These are phyloP conservation scores for Syncephalis fuscata DNA, from an alignment of 371 early-diverging fungal species.

Conservation along the genomic window DNA sequence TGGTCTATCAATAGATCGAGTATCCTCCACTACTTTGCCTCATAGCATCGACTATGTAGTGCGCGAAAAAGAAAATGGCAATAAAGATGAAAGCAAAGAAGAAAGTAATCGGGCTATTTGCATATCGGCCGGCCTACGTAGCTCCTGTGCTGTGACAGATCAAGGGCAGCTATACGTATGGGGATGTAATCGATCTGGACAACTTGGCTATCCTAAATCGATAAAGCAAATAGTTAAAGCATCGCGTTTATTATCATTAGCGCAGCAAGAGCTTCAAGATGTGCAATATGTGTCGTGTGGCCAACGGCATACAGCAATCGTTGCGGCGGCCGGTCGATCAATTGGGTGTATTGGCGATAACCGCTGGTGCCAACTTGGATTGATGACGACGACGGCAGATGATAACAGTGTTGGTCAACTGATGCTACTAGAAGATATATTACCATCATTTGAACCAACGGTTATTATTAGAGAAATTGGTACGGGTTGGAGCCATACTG, in stretches of 20 bases:
- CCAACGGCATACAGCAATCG: slow-evolving; percentile 24
- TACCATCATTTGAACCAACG: background rate
- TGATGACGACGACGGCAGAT: too few species aligned
- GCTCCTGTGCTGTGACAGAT: slow-evolving; percentile 23
- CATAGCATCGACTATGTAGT: too few species aligned
- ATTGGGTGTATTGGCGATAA: slow-evolving; percentile 41
- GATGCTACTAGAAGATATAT: too few species aligned
- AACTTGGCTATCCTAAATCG: slow-evolving; percentile 19
- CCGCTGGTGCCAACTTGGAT: slow-evolving; percentile 40
- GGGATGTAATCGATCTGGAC: slow-evolving; percentile 45
- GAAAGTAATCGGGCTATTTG: background rate
- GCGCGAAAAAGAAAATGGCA: too few species aligned
- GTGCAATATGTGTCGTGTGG: slow-evolving; percentile 28
- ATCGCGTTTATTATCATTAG: background rate
- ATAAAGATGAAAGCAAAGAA: slow-evolving; percentile 1
- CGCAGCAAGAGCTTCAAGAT: slow-evolving; percentile 10
- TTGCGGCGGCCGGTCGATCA: slow-evolving; percentile 16
- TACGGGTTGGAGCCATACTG: slow-evolving; percentile 63
- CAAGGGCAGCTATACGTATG: slow-evolving; percentile 26
- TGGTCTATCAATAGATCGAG: background rate
- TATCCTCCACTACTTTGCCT: background rate
- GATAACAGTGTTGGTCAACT: too few species aligned
- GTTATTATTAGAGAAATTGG: slow-evolving; percentile 12
- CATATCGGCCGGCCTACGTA: slow-evolving; percentile 40
- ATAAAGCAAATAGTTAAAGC: background rate